Evolutionary conservation across 495 filamentous ascomycete species (phyloP), one percentile per base, ranked within the genome.

Genomic region (Xylaria intraflava): DNA sequence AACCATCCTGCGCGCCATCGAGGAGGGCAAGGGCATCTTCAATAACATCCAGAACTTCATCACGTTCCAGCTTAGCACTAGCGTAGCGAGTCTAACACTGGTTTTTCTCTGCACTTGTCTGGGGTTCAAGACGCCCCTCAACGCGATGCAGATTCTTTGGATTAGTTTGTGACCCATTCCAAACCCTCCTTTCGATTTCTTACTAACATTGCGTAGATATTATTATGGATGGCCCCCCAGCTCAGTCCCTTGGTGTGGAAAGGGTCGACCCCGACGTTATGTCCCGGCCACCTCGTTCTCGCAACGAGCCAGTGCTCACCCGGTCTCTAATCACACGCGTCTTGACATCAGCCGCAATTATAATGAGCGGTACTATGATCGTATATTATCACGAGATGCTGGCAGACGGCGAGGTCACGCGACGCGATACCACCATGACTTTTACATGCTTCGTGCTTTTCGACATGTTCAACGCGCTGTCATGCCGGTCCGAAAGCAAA

Each of bases 11-110:
- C 87, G 82, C 46, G 94, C 93, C 36, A 97, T 98, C 62, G 93
- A 98, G 66, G 93, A 98, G 71, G 94, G 93, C 65, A 98, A 98
- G 68, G 93, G 89, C 29, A 98, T 98, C 58, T 98, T 98, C 72
- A 95, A 95, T 75, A 98, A 98, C 70, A 96, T 98, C 56, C 93
- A 98, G 67, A 98, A 98, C 65, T 98, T 98, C 70, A 81, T 98
- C 51, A 98, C 93, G 0, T 98, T 98, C 71, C 93, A 98, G 72
- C 84, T 98, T 39, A 96, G 90, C 66, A 98, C 93, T 52, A 95
- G 90, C 65, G 92, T 94, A 31, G 94, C 93, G 58, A 91, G 94
- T 26, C 75, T 98, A 51, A 87, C 87, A 61, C 78, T 98, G 22
- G 94, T 98, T 6, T 78, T 98, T 48, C 65, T 97, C 59, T 94